Percentiles rank a stretch among this genome's conserved stretches.
Conservation (phyloP, 768 basidiomycete genomes). For the Pulveroboletus sp. region DNA sequence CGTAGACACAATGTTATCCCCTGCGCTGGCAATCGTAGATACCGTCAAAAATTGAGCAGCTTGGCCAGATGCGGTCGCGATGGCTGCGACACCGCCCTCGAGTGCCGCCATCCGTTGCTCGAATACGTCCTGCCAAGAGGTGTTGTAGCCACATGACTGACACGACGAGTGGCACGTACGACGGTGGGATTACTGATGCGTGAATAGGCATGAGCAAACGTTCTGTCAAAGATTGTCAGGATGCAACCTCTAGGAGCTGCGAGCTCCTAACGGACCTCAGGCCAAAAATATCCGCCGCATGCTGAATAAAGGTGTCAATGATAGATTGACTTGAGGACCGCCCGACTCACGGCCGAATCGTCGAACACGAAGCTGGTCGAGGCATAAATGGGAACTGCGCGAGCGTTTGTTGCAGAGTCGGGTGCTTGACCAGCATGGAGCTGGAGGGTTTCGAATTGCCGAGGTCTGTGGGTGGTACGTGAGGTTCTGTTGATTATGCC, state of each 20-base stretch:
- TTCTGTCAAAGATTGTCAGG: conserved; percentile 1
- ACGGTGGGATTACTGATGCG: conserved; percentile 22
- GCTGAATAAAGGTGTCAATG: neutral
- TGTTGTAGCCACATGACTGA: no score
- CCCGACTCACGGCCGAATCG: conserved; percentile 45
- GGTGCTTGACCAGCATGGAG: conserved; percentile 70
- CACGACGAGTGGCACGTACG: conserved; percentile 4
- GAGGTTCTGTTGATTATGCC: no score
- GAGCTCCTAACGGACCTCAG: conserved; percentile 4
- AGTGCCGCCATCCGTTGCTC: conserved; percentile 76
- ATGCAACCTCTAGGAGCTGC: no score
- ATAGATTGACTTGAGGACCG: neutral
- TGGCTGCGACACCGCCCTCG: conserved; percentile 76
- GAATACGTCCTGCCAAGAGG: conserved; percentile 57
- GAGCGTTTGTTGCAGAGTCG: conserved; percentile 65
- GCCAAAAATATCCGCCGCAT: conserved; percentile 13
- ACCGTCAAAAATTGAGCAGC: conserved; percentile 76
- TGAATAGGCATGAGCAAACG: conserved; percentile 10
- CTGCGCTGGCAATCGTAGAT: conserved; percentile 53
- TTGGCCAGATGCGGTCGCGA: conserved; percentile 74
- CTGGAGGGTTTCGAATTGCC: conserved; percentile 76
- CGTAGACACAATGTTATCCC: conserved; percentile 80
- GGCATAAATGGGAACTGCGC: conserved; percentile 78
- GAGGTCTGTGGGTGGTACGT: neutral
- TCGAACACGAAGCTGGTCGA: conserved; percentile 74